Base-by-base conservation (phyloP, 176 grass and related monocot species). In the Phoenix roebelenii region DNA sequence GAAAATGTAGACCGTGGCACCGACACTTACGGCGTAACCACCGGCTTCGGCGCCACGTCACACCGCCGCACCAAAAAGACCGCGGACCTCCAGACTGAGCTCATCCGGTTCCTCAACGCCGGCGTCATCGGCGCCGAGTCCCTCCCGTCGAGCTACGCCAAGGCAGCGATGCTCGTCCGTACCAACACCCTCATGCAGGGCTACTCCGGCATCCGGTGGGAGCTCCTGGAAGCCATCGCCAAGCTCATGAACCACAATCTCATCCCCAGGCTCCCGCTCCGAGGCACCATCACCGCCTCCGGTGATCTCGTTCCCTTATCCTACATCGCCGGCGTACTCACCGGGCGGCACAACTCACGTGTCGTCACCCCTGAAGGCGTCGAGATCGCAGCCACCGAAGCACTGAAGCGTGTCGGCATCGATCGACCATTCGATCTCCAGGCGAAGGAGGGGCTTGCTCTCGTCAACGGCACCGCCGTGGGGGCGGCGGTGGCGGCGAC, bases 141-240 rank as follows among this genome's bases (percentile, higher is more conserved):
- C 66, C 66, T 69, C 15, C 54, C 66, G 19, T 5, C 54, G 23
- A 49, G 30, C 18, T 69, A 69, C 19, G 67, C 54, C 25, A 58
- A 69, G 19, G 67, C 54, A 20, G 53, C 67, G 16, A 69, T 69
- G 67, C 67, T 69, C 20, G 67, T 69, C 5, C 22, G 67, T 14
- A 25, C 54, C 26, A 69, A 69, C 52, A 69, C 66, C 18, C 54
- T 69, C 5, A 58, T 69, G 66, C 66, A 69, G 54, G 66, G 66
- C 12, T 69, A 69, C 53, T 69, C 66, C 29, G 66, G 66, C 19
- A 69, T 69, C 54, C 54, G 66, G 12, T 69, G 66, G 66, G 66
- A 69, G 54, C 26, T 69, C 4, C 54, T 69, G 14, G 66, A 69
- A 53, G 53, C 66, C 12, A 69, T 69, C 4, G 19, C 54, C 29